Base-by-base conservation (phyloP, 495 filamentous ascomycete species). In the Opeltia flavorubescens region DNA sequence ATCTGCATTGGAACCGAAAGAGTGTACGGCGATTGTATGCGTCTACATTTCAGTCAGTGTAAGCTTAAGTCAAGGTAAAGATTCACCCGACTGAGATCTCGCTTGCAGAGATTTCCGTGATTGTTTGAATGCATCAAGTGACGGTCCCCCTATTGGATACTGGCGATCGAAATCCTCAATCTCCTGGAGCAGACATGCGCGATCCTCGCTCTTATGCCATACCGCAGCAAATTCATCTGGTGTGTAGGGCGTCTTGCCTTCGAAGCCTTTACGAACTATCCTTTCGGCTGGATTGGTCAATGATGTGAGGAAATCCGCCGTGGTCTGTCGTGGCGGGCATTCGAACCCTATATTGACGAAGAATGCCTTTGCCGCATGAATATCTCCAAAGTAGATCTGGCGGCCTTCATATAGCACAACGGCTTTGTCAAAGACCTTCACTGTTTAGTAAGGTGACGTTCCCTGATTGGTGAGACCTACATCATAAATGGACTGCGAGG, bases 341-440 rank as follows among this genome's bases (percentile, higher is more conserved):
- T 79, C 66, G 57, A 86, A 91, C 9, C 85, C 85, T 59, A 91
- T 76, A 33, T 83, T 65, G 38, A 75, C 58, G 49, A 89, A 89
- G 60, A 78, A 89, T 31, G 72, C 69, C 55, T 71, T 81, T 5
- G 83, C 85, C 25, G 67, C 67, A 42, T 62, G 52, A 6, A 76
- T 73, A 12, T 60, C 62, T 2, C 85, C 85, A 50, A 88, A 89
- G 62, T 78, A 89, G 50, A 91, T 89, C 55, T 89, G 83, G 27
- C 81, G 76, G 21, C 85, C 85, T 58, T 88, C 84, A 55, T 91
- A 88, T 8, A 91, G 64, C 8, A 91, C 76, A 20, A 78, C 71
- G 13, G 76, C 81, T 62, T 86, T 87, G 62, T 91, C 83, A 51
- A 91, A 89, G n/a, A n/a, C n/a, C n/a, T n/a, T n/a, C n/a, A n/a